A percentile compares a stretch with the other conserved stretches of the same genome.
These are phyloP conservation scores for Mycena filopes DNA, from an alignment of 768 basidiomycete species.

Conservation along the genomic window DNA sequence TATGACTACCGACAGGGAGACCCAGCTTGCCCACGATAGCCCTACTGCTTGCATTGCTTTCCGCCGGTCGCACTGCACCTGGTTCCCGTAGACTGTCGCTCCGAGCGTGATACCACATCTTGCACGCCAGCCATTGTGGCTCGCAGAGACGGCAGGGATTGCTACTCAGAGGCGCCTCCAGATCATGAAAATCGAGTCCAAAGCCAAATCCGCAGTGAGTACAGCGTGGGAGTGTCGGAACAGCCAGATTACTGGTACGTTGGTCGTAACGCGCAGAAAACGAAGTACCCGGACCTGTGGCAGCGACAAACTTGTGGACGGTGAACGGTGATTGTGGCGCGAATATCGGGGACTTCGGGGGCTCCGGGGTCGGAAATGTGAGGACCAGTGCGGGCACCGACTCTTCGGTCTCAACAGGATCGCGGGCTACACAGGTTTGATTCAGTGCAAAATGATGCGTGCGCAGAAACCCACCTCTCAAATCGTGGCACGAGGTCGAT, in stretches of 20 bases:
- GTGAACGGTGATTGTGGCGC: slow-evolving; percentile 27
- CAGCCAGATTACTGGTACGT: slow-evolving; percentile 10
- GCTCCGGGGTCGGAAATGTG: slow-evolving; percentile 47
- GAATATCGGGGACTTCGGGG: slow-evolving; percentile 36
- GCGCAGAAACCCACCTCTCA: slow-evolving; percentile 6
- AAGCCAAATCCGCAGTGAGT: slow-evolving; percentile 34
- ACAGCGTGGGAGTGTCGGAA: slow-evolving; percentile 34
- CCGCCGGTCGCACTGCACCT: slow-evolving; percentile 22
- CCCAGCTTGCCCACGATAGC: slow-evolving; percentile 25
- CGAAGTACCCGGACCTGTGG: slow-evolving; percentile 2
- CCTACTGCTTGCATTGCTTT: slow-evolving; percentile 26
- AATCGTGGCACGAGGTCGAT: slow-evolving; percentile 29
- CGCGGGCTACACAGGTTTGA: not conserved
- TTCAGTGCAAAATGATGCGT: not conserved
- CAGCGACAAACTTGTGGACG: slow-evolving; percentile 21
- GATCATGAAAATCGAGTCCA: slow-evolving; percentile 29
- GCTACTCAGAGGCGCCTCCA: slow-evolving; percentile 22
- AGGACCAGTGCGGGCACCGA: slow-evolving; percentile 44
- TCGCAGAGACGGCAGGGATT: slow-evolving; percentile 33
- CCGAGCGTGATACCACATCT: slow-evolving; percentile 32
- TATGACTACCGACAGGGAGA: slow-evolving; percentile 27
- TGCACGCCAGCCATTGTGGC: slow-evolving; percentile 36
- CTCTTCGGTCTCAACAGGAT: slow-evolving; percentile 17
- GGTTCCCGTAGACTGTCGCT: slow-evolving; percentile 23
- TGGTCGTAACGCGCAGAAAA: not conserved